Conservation (phyloP, 75 land plant species). For the Cupressus sempervirens region DNA sequence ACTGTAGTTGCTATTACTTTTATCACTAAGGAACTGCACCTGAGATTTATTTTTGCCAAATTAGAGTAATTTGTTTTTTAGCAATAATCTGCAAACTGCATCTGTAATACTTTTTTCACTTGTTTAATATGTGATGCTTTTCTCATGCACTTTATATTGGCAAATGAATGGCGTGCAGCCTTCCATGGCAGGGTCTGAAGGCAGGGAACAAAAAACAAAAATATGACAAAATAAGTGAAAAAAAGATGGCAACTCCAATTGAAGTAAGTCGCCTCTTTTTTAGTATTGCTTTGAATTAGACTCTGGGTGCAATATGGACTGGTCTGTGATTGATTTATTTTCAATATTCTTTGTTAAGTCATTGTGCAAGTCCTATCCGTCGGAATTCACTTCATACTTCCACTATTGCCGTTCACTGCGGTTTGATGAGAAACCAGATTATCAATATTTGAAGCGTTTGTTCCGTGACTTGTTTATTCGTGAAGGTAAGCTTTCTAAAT, state of each 20-base stretch:
- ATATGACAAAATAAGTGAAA: conserved; percentile 96
- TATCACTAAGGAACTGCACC: too few relatives aligned
- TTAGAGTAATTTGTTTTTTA: not conserved
- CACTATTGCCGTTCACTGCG: conserved; percentile 72
- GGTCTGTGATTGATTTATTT: not conserved
- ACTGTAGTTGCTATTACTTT: too few relatives aligned
- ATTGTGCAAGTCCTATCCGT: conserved; percentile 77
- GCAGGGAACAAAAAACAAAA: conserved; percentile 97
- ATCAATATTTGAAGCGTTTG: conserved; percentile 72
- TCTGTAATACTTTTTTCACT: not conserved
- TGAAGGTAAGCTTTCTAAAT: conserved; percentile 48
- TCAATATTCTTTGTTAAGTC: conserved; percentile 31
- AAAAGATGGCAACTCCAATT: conserved; percentile 88
- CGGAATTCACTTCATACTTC: conserved; percentile 81
- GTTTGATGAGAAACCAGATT: conserved; percentile 84
- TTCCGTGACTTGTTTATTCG: conserved; percentile 68
- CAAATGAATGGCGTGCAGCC: conserved; percentile 39
- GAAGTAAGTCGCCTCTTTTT: conserved; percentile 50
- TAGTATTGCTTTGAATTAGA: not conserved
- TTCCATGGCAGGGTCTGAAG: conserved; percentile 97
- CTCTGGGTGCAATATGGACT: not conserved
- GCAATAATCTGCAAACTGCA: not conserved
- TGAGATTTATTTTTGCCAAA: not conserved
- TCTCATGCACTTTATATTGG: not conserved
- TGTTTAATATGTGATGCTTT: not conserved